Conservation (phyloP, 345 rosid species). For the Brassica carinata region DNA sequence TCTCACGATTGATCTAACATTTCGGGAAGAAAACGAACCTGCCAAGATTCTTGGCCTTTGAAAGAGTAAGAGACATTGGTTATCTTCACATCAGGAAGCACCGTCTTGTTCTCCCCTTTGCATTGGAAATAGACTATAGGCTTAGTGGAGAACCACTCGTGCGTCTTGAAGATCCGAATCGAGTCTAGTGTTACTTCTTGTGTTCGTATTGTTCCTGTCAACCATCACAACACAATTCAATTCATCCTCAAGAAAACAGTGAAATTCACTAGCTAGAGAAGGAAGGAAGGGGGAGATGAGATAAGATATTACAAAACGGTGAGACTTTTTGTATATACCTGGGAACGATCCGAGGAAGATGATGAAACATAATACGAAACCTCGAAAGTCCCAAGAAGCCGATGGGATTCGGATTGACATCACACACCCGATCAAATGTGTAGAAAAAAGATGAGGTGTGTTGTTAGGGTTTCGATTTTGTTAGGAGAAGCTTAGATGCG, state of each 20-base stretch:
- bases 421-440: conserved; percentile 10
- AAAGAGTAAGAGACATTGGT: neutral
- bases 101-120: conserved; percentile 60
- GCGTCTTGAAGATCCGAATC: conserved; percentile 52
- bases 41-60: neutral
- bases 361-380: conserved; percentile 28
- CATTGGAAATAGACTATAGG: conserved; percentile 69
- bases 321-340: neutral
- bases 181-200: conserved; percentile 60
- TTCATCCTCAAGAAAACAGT: neutral
- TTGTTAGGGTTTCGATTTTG: conserved; percentile 10
- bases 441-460: neutral
- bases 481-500: neutral
- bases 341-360: conserved; percentile 34
- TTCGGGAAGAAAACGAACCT: neutral
- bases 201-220: conserved; percentile 45
- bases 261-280: neutral
- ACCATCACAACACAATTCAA: neutral
- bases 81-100: conserved; percentile 63
- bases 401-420: conserved; percentile 31
- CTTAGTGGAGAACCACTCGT: conserved; percentile 51
- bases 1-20: too few relatives aligned
- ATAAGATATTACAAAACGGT: too few relatives aligned
- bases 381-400: conserved; percentile 21
- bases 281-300: neutral